Percentiles rank a stretch among this genome's conserved stretches.
Evolutionary conservation across 2,329 filamentous ascomycete species (phyloP).

Genomic region (Nemania diffusa): DNA sequence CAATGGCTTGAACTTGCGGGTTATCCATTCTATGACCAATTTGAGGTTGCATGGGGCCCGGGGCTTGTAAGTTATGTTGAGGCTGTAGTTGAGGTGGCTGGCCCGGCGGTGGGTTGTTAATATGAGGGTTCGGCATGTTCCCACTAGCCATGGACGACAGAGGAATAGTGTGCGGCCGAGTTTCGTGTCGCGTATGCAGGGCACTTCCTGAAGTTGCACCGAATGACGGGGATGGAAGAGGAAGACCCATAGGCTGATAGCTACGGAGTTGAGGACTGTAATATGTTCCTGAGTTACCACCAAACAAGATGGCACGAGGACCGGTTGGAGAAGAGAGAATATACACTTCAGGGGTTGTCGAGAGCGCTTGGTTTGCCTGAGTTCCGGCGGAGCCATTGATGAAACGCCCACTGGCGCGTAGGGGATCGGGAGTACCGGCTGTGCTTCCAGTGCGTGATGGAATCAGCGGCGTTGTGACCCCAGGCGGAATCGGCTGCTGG

Average conservation of each 20-base stretch:
- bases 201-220: constrained; percentile 17
- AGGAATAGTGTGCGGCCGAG: constrained; percentile 36
- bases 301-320: constrained; percentile 67
- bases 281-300: constrained; percentile 61
- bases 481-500: constrained; percentile 54
- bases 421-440: constrained; percentile 59
- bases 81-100: constrained; percentile 46
- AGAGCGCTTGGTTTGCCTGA: constrained; percentile 36
- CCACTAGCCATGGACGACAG: constrained; percentile 25
- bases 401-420: constrained; percentile 49
- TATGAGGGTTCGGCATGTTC: constrained; percentile 37
- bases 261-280: constrained; percentile 56
- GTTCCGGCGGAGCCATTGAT: constrained; percentile 43
- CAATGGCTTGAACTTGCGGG: constrained; percentile 50
- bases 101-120: constrained; percentile 42
- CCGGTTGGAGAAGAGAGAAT: constrained; percentile 70
- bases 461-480: constrained; percentile 56
- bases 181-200: constrained; percentile 32
- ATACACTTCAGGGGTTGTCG: constrained; percentile 63
- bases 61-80: constrained; percentile 44
- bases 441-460: constrained; percentile 58
- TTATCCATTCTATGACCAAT: constrained; percentile 46
- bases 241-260: constrained; percentile 31
- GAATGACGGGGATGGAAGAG: constrained; percentile 32
- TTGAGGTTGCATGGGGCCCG: constrained; percentile 46